phyloP scores from a whole-genome alignment of 2,329 filamentous ascomycete species.

The Calonectria naviculata region DNA sequence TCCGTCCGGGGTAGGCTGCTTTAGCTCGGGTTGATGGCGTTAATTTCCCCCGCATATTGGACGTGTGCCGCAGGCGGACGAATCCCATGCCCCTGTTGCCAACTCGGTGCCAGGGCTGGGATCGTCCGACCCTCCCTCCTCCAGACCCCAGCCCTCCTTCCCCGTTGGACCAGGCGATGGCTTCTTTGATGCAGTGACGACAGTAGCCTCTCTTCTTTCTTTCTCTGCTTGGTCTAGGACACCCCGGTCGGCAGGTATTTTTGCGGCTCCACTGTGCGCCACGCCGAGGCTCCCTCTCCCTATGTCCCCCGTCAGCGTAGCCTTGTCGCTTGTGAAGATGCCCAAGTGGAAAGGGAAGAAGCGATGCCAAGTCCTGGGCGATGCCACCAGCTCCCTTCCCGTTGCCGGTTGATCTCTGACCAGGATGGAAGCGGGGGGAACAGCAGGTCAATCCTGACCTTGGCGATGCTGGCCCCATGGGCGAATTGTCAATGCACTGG shows the following conservation, averaged over 20 bases:
- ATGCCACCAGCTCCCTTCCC: neutral
- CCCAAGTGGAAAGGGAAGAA: neutral
- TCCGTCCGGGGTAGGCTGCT: conserved; percentile 29
- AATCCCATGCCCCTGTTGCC: conserved; percentile 18
- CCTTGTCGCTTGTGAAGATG: conserved; percentile 14
- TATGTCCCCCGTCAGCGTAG: neutral
- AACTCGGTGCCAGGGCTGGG: conserved; percentile 16
- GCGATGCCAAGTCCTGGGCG: neutral
- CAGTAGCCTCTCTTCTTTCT: neutral
- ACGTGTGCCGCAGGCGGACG: conserved; percentile 22
- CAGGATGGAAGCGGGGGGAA: neutral
- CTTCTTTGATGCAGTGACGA: neutral
- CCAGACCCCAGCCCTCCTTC: conserved; percentile 29
- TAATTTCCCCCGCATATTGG: conserved; percentile 36
- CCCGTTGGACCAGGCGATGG: conserved; percentile 28
- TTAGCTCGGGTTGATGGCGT: conserved; percentile 19
- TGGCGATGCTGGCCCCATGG: neutral
- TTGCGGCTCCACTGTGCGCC: conserved; percentile 26
- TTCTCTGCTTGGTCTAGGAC: neutral
- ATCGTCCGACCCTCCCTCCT: conserved; percentile 19
- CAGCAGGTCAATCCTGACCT: neutral
- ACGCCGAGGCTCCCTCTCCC: conserved; percentile 25
- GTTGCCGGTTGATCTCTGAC: conserved; percentile 10
- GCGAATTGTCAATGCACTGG: neutral
- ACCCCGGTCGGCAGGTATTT: conserved; percentile 9